phyloP scores from a whole-genome alignment of 2,329 filamentous ascomycete species.

The Elsinoe ampelina region DNA sequence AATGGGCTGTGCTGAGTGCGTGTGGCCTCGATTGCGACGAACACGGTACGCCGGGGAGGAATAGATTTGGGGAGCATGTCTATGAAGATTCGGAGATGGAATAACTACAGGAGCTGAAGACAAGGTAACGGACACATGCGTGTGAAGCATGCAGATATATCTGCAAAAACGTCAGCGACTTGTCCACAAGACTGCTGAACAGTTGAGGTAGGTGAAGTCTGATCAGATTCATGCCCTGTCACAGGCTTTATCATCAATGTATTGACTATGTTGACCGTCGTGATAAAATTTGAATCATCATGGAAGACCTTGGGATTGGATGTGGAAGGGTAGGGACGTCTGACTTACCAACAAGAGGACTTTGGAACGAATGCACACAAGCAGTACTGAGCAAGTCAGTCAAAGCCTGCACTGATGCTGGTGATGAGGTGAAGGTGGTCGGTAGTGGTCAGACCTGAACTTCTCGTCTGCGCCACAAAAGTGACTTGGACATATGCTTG shows the following conservation, averaged over 20 bases:
- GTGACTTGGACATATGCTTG: constrained; percentile 35
- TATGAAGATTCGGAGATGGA: constrained; percentile 4
- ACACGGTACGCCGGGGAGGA: constrained; percentile 16
- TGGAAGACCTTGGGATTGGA: constrained; percentile 15
- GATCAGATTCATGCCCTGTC: constrained; percentile 24
- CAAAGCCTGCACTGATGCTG: neutral
- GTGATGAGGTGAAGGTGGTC: neutral
- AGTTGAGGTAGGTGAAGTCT: constrained; percentile 7
- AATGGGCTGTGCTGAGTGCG: constrained; percentile 56
- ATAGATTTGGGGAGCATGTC: constrained; percentile 6
- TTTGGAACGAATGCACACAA: neutral
- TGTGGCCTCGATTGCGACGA: constrained; percentile 44
- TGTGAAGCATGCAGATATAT: neutral
- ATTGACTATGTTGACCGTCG: constrained; percentile 35
- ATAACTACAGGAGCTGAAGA: neutral
- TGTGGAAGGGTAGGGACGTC: neutral
- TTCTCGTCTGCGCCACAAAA: constrained; percentile 29
- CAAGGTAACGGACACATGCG: neutral
- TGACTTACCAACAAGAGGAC: constrained; percentile 12
- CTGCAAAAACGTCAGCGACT: neutral
- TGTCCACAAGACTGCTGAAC: neutral
- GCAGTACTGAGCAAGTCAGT: neutral
- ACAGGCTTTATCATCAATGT: constrained; percentile 33
- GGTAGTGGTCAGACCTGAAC: constrained; percentile 18
- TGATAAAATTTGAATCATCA: constrained; percentile 30